phyloP scores from a whole-genome alignment of 306 rosid species.

The Cucurbita argyrosperma region DNA sequence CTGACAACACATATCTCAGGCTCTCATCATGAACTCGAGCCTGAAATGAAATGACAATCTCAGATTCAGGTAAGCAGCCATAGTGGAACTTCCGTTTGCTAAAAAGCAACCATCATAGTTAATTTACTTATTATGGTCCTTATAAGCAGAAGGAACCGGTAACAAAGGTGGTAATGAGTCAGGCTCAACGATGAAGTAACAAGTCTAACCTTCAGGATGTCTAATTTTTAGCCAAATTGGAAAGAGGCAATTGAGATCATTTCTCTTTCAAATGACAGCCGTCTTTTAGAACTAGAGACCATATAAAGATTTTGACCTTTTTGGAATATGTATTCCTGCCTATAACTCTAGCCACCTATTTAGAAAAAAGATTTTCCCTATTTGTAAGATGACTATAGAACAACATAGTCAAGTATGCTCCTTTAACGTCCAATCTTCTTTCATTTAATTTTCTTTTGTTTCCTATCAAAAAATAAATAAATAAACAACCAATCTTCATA shows the following conservation, averaged over 20 bases:
- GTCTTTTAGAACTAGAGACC: background rate
- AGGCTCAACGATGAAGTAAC: background rate
- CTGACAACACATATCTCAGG: slow-evolving; percentile 67
- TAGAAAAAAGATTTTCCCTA: background rate
- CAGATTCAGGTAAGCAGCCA: slow-evolving; percentile 11
- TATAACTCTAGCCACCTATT: background rate
- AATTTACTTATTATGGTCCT: background rate
- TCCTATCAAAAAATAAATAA: too few species aligned
- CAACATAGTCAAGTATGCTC: background rate
- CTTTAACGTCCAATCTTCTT: background rate
- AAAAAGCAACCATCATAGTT: background rate
- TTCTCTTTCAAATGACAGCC: background rate
- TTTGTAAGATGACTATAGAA: background rate
- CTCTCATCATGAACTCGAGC: slow-evolving; percentile 94
- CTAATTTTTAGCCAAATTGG: background rate
- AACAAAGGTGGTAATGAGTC: background rate
- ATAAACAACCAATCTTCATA: background rate
- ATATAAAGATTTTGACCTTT: background rate
- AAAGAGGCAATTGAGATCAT: background rate
- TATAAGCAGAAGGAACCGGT: background rate
- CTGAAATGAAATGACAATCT: slow-evolving; percentile 35
- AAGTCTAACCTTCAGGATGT: background rate
- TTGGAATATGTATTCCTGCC: background rate
- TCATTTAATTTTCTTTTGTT: background rate
- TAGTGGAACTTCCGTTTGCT: background rate